These are phyloP conservation scores for Solanum megistacrolobum DNA, from an alignment of 257 asterid species.

Conservation along the genomic window DNA sequence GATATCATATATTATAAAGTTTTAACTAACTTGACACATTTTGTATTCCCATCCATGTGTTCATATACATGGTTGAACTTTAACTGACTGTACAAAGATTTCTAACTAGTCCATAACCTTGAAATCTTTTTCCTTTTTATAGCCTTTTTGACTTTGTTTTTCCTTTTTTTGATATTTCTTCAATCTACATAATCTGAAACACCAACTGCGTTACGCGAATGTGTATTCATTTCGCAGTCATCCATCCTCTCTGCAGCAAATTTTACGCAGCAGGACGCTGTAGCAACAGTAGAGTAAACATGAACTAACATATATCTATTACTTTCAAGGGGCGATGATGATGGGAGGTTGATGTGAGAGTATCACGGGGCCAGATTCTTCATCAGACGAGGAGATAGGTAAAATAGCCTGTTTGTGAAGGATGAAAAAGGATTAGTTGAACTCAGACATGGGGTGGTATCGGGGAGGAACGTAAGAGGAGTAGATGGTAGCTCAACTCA, in stretches of 20 bases:
- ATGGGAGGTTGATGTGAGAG: background rate
- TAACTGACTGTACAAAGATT: background rate
- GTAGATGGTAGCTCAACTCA: background rate
- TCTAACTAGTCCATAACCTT: background rate
- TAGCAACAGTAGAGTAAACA: background rate
- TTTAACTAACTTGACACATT: background rate
- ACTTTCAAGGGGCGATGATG: background rate
- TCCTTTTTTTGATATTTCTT: background rate
- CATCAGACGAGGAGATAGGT: slow-evolving; percentile 29
- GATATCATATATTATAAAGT: background rate
- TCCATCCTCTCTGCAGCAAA: background rate
- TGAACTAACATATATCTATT: too few species aligned
- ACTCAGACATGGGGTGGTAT: background rate
- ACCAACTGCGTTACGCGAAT: background rate
- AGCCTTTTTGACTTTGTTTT: background rate
- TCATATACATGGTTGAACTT: background rate
- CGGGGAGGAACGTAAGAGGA: background rate
- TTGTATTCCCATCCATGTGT: background rate
- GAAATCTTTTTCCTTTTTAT: background rate
- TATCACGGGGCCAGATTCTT: slow-evolving; percentile 32
- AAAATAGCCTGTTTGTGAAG: slow-evolving; percentile 25
- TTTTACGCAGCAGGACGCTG: background rate
- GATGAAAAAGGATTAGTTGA: background rate
- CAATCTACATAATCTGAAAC: background rate
- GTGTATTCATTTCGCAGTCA: background rate